phyloP scores from a whole-genome alignment of 75 land plant species.

The Ceratopteris richardii region DNA sequence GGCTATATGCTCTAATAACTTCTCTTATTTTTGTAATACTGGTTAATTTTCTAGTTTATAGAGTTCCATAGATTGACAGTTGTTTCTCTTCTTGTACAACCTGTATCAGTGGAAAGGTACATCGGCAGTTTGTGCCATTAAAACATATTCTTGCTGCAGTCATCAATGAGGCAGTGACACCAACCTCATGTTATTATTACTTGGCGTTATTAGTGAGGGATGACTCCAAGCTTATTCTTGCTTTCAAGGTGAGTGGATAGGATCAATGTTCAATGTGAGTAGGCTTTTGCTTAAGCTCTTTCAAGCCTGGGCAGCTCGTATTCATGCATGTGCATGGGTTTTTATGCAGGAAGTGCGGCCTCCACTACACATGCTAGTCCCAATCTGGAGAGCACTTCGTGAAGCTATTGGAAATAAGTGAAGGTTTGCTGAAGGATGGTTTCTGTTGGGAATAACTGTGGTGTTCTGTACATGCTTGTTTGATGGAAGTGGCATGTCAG shows the following conservation, averaged over 20 bases:
- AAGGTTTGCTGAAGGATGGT: too few relatives aligned
- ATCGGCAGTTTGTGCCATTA: constrained; percentile 66
- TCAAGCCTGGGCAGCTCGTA: not conserved
- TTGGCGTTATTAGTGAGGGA: constrained; percentile 61
- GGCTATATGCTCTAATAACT: too few relatives aligned
- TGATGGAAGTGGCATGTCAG: too few relatives aligned
- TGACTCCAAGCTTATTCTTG: constrained; percentile 53
- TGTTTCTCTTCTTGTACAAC: too few relatives aligned
- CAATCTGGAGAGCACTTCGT: constrained; percentile 73
- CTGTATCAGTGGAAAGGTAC: constrained; percentile 50
- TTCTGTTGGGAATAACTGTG: too few relatives aligned
- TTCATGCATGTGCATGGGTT: not conserved
- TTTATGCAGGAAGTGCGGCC: constrained; percentile 44
- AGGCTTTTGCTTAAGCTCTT: not conserved
- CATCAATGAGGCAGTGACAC: constrained; percentile 82
- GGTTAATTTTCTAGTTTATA: too few relatives aligned
- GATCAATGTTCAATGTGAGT: not conserved
- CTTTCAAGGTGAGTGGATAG: constrained; percentile 57
- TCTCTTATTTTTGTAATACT: too few relatives aligned
- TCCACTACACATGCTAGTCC: constrained; percentile 64
- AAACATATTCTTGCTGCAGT: constrained; percentile 71
- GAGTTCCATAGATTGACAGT: too few relatives aligned
- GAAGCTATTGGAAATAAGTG: constrained; percentile 16
- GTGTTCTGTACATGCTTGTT: too few relatives aligned
- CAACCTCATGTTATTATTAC: constrained; percentile 82